phyloP scores from a whole-genome alignment of 2,329 filamentous ascomycete species.

The Ascochyta koolunga region DNA sequence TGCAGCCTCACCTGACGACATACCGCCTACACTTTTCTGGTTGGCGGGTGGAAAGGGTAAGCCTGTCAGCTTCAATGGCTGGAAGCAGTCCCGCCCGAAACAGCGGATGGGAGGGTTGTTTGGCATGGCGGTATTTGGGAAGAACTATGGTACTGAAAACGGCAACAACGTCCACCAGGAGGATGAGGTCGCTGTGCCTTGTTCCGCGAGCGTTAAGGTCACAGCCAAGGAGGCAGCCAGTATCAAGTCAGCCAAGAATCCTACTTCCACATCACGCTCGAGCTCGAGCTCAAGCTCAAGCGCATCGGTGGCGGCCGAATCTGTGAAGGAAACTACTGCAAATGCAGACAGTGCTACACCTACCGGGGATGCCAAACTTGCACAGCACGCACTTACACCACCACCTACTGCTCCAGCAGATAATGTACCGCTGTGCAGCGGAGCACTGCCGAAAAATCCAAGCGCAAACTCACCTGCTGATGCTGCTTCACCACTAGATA shows the following conservation, averaged over 20 bases:
- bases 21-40: slow-evolving; percentile 29
- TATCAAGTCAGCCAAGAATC: background rate
- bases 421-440: slow-evolving; percentile 4
- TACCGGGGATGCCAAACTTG: background rate
- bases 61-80: slow-evolving; percentile 20
- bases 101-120: slow-evolving; percentile 32
- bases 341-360: background rate
- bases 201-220: background rate
- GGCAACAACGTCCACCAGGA: background rate
- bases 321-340: background rate
- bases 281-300: background rate
- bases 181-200: background rate
- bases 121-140: slow-evolving; percentile 33
- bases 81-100: slow-evolving; percentile 30
- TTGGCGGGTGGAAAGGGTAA: slow-evolving; percentile 32
- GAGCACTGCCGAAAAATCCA: slow-evolving; percentile 1
- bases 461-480: background rate
- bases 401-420: background rate
- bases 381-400: background rate
- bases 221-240: background rate
- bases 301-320: background rate
- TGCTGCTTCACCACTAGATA: background rate
- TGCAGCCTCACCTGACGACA: slow-evolving; percentile 11
- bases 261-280: background rate
- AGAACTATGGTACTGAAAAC: background rate